These are phyloP conservation scores for Scheffersomyces cryptocercus DNA, from an alignment of 1,139 yeast genomes.

Conservation along the genomic window DNA sequence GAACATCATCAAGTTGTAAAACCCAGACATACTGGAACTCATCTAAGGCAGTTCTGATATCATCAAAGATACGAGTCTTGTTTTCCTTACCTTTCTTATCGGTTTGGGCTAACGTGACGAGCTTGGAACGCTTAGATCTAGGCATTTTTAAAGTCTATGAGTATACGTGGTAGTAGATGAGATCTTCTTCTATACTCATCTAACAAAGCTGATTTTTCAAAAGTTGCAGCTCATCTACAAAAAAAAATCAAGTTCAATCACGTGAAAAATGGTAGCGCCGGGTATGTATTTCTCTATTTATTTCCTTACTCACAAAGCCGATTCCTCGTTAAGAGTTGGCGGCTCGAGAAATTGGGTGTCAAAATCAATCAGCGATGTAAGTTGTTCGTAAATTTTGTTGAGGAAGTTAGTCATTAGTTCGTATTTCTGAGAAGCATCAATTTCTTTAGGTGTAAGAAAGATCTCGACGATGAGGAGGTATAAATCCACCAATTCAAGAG, in stretches of 20 bases:
- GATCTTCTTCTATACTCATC: neutral
- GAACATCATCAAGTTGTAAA: conserved; percentile 83
- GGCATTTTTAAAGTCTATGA: conserved; percentile 59
- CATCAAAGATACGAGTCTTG: conserved; percentile 88
- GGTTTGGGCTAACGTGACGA: conserved; percentile 93
- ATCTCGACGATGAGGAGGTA: conserved; percentile 7
- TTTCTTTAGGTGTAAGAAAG: conserved; percentile 1
- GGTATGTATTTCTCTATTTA: too few relatives aligned
- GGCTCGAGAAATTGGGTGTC: too few relatives aligned
- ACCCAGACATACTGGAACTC: conserved; percentile 80
- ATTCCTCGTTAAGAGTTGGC: too few relatives aligned
- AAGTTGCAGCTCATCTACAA: conserved; percentile 9
- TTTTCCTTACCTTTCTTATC: conserved; percentile 94
- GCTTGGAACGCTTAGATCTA: conserved; percentile 90
- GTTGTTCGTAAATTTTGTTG: conserved; percentile 2
- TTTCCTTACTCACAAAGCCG: too few relatives aligned
- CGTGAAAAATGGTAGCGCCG: conserved; percentile 1
- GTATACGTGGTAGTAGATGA: neutral
- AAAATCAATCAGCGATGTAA: neutral
- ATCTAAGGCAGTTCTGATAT: conserved; percentile 80
- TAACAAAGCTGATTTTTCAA: conserved; percentile 1
- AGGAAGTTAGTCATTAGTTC: conserved; percentile 5
- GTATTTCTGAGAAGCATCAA: conserved; percentile 5
- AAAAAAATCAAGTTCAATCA: conserved; percentile 4
- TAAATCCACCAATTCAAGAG: conserved; percentile 4